phyloP scores from a whole-genome alignment of 139 green algal species.

The Zygnema cylindricum region DNA sequence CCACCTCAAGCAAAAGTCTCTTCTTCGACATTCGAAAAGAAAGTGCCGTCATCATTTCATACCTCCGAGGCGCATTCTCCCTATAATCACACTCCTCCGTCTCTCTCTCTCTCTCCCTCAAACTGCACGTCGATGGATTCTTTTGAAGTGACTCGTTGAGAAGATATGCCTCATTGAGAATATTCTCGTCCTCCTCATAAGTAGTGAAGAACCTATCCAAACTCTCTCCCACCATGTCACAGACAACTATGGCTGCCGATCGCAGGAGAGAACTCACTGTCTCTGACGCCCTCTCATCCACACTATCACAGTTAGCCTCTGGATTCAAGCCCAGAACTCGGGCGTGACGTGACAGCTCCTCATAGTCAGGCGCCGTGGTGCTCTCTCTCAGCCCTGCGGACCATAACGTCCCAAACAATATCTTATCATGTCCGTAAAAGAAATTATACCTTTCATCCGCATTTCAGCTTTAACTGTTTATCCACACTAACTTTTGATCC shows the following conservation, averaged over 20 bases:
- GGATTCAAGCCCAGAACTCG: background rate
- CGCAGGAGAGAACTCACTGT: background rate
- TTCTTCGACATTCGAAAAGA: background rate
- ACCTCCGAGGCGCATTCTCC: background rate
- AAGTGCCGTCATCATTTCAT: background rate
- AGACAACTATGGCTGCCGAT: background rate
- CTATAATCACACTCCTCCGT: background rate
- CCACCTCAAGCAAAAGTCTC: background rate
- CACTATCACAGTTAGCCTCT: background rate
- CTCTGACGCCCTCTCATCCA: background rate
- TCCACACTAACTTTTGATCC: background rate
- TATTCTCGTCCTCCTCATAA: background rate
- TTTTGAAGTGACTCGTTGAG: too few relatives aligned
- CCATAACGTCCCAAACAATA: background rate
- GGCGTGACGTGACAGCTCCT: background rate
- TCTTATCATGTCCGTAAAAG: background rate
- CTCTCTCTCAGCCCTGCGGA: background rate
- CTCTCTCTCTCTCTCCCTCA: background rate
- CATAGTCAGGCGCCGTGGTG: background rate
- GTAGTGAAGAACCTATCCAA: background rate
- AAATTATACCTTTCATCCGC: background rate
- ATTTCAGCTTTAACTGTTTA: background rate
- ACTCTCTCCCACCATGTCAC: background rate
- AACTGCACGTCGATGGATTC: background rate
- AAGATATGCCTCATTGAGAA: background rate